These are phyloP conservation scores for Fusarium transvaalense DNA, from an alignment of 2,329 filamentous ascomycete genomes.

Conservation along the genomic window DNA sequence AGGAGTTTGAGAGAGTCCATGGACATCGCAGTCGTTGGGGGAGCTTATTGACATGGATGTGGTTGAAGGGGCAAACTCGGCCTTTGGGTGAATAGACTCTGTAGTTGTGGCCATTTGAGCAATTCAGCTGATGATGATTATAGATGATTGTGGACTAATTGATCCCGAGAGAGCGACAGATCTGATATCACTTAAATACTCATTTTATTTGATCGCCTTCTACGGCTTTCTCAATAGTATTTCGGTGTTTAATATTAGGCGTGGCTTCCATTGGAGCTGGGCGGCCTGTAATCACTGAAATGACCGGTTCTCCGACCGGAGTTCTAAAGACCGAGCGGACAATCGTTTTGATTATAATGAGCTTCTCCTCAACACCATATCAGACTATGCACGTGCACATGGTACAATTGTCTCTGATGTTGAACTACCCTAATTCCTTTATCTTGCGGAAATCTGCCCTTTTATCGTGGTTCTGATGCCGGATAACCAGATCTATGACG, in stretches of 20 bases:
- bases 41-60: not conserved
- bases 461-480: not conserved
- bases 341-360: not conserved
- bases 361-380: not conserved
- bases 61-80: not conserved
- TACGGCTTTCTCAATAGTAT: not conserved
- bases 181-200: fast-evolving
- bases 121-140: not conserved
- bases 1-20: slow-evolving; percentile 20
- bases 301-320: slow-evolving; percentile 4
- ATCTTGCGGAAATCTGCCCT: not conserved
- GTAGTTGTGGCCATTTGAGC: not conserved
- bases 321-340: not conserved
- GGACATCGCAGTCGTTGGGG: slow-evolving; percentile 9
- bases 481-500: slow-evolving; percentile 17
- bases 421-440: not conserved
- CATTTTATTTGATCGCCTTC: fast-evolving
- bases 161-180: no score
- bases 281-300: not conserved
- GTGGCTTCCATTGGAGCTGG: not conserved
- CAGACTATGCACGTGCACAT: not conserved
- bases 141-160: not conserved
- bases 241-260: slow-evolving; percentile 2
- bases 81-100: not conserved
- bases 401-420: no score